phyloP scores from a whole-genome alignment of 108 stramenopile genomes.

The Nitzschia inconspicua region DNA sequence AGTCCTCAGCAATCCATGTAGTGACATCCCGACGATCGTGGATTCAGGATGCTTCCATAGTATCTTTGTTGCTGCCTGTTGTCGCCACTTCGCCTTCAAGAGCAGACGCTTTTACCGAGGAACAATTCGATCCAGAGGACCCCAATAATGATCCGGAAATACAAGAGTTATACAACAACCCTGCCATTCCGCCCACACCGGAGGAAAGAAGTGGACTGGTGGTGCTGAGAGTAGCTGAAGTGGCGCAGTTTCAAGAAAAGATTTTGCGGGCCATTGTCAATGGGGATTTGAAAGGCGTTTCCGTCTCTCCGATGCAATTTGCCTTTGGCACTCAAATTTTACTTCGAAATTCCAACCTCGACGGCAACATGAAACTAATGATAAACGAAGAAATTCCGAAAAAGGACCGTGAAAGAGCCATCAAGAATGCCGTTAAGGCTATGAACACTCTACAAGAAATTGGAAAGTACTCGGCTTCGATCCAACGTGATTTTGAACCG shows the following conservation, averaged over 20 bases:
- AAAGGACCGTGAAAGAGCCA: constrained; percentile 30
- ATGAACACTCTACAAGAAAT: constrained; percentile 61
- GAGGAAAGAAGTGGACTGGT: constrained; percentile 48
- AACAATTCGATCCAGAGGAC: constrained; percentile 12
- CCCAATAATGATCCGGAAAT: constrained; percentile 26
- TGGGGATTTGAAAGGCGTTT: constrained; percentile 40
- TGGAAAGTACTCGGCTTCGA: constrained; percentile 30
- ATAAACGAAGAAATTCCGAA: constrained; percentile 51
- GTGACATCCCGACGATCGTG: constrained; percentile 11
- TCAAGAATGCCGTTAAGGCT: constrained; percentile 37
- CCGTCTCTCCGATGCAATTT: constrained; percentile 54
- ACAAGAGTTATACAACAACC: constrained; percentile 20
- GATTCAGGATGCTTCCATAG: not conserved
- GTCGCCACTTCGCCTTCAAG: not conserved
- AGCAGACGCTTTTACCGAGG: not conserved
- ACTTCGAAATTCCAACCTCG: constrained; percentile 53
- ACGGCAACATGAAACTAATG: constrained; percentile 63
- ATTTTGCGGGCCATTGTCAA: constrained; percentile 54
- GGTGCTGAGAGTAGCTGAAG: constrained; percentile 62
- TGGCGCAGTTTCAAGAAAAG: constrained; percentile 68
- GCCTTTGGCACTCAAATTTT: constrained; percentile 64
- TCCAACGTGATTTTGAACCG: constrained; percentile 33
- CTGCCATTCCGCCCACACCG: constrained; percentile 16
- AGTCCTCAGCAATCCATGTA: not conserved
- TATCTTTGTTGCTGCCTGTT: not conserved